Evolutionary conservation across 2,329 filamentous ascomycete species (phyloP), one percentile per base, ranked within the genome.

Genomic region (Metarhizium anisopliae): DNA sequence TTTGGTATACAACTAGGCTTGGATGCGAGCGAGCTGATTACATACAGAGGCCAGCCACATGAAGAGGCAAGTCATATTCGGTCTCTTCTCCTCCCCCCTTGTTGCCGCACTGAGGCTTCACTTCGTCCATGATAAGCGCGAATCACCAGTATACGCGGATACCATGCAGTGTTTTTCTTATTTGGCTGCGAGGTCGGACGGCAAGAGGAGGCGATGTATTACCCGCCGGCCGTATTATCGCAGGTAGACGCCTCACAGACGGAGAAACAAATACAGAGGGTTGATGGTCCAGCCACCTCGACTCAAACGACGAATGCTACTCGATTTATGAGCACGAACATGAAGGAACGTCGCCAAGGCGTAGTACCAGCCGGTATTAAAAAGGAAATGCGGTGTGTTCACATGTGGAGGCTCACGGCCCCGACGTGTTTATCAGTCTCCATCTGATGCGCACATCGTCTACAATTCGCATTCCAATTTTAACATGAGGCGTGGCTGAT

Each of bases 41-140:
- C 67, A 43, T 61, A 70, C 67, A 70, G 43, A 70, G 56, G 43
- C 65, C 67, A 13, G 57, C 63, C 29, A 69, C 60, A 52, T 70
- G 67, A 7, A 66, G 50, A 3, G 45, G 56, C 7, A 69, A 38
- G 36, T 67, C 61, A 50, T 70, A 70, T 16, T 64, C 61, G 7
- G 55, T 59, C 25, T 13, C 11, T 7, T 18, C 8, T 0, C 52
- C 13, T 0, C 35, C 55, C 3, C 45, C 38, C 20, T 55, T 54
- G 11, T 54, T 56, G 4, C 67, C 67, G 35, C 67, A 70, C 52
- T 67, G 62, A 13, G 67, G 67, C 54, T 66, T 69, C 7, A 55
- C 35, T 16, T 50, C 35, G 13, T 47, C 56, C 55, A 55, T 55
- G 20, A 16, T 47, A 13, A 7, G 3, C 20, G 32, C 8, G 6